These are phyloP conservation scores for Wickerhamomyces silvicola DNA, from an alignment of 805 yeast genomes.

Conservation along the genomic window DNA sequence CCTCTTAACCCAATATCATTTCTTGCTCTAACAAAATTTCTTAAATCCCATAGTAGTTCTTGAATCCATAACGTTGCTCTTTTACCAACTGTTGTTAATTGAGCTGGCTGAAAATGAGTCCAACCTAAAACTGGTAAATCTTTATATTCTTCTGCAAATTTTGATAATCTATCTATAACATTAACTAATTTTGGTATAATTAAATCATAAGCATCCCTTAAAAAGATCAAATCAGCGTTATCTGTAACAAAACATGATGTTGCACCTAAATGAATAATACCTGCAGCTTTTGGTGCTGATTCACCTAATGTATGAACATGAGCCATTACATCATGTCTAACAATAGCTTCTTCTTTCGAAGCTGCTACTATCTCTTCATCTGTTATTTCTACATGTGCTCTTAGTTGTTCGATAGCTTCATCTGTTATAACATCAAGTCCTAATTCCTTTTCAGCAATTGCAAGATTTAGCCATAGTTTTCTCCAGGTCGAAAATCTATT, in stretches of 20 bases:
- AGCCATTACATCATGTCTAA: slow-evolving; percentile 99
- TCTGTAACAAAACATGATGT: slow-evolving; percentile 97
- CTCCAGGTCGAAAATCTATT: slow-evolving; percentile 98
- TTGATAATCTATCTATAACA: slow-evolving; percentile 82
- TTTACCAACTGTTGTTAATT: slow-evolving; percentile 96
- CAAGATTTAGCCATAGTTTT: slow-evolving; percentile 91
- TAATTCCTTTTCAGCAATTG: slow-evolving; percentile 89
- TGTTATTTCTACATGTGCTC: slow-evolving; percentile 68
- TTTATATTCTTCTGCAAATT: slow-evolving; percentile 87
- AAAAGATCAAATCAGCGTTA: slow-evolving; percentile 93
- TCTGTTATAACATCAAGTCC: slow-evolving; percentile 83
- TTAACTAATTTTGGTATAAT: slow-evolving; percentile 93
- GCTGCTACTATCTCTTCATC: slow-evolving; percentile 92
- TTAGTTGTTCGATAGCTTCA: slow-evolving; percentile 87
- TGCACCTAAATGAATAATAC: slow-evolving; percentile 97
- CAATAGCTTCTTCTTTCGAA: slow-evolving; percentile 90
- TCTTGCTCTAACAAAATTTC: slow-evolving; percentile 94
- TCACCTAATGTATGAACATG: slow-evolving; percentile 95
- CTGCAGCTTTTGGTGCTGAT: slow-evolving; percentile 92
- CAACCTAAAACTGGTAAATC: slow-evolving; percentile 96
- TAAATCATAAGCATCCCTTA: slow-evolving; percentile 92
- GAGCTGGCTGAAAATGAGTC: slow-evolving; percentile 99
- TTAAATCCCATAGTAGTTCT: slow-evolving; percentile 94
- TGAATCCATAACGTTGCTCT: slow-evolving; percentile 97
- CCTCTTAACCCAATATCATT: slow-evolving; percentile 95